These are phyloP conservation scores for Saccharomyces hybrid DNA, from an alignment of 1,139 yeast genomes.

Conservation along the genomic window DNA sequence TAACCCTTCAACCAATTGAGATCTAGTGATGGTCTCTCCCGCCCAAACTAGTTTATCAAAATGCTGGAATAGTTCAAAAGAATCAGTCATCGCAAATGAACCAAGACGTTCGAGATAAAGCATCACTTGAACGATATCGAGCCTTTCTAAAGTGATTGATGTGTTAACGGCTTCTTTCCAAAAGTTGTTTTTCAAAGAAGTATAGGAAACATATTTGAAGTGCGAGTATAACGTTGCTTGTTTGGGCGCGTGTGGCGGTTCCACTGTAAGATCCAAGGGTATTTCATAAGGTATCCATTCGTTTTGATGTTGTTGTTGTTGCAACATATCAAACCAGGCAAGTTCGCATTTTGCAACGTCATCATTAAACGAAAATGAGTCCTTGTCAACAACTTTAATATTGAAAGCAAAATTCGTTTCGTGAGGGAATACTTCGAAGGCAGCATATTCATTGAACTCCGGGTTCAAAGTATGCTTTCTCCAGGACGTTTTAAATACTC, in stretches of 20 bases:
- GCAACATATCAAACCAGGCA: slow-evolving; percentile 42
- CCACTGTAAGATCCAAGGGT: slow-evolving; percentile 33
- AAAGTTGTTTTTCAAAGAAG: slow-evolving; percentile 53
- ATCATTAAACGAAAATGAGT: slow-evolving; percentile 74
- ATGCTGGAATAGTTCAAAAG: slow-evolving; percentile 43
- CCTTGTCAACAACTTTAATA: slow-evolving; percentile 76
- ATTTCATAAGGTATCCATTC: slow-evolving; percentile 22
- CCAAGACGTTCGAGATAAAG: slow-evolving; percentile 34
- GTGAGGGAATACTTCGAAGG: slow-evolving; percentile 64
- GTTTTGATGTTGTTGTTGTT: slow-evolving; percentile 12
- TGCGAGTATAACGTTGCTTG: slow-evolving; percentile 51
- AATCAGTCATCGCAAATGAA: slow-evolving; percentile 47
- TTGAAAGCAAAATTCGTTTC: slow-evolving; percentile 60
- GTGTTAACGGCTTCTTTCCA: slow-evolving; percentile 54
- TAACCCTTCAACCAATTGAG: slow-evolving; percentile 32
- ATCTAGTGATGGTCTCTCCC: slow-evolving; percentile 29
- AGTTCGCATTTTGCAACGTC: slow-evolving; percentile 61
- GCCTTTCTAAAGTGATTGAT: slow-evolving; percentile 14
- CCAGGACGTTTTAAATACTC: slow-evolving; percentile 81
- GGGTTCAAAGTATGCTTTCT: slow-evolving; percentile 80
- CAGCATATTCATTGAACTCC: slow-evolving; percentile 67
- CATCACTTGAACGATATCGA: slow-evolving; percentile 25
- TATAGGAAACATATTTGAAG: slow-evolving; percentile 63
- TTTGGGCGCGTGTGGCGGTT: slow-evolving; percentile 33
- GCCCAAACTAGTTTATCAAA: slow-evolving; percentile 27